Percentiles rank a stretch among this genome's conserved stretches.
phyloP scores from a whole-genome alignment of 176 grass and related monocot genomes.

The Ensete ventricosum region DNA sequence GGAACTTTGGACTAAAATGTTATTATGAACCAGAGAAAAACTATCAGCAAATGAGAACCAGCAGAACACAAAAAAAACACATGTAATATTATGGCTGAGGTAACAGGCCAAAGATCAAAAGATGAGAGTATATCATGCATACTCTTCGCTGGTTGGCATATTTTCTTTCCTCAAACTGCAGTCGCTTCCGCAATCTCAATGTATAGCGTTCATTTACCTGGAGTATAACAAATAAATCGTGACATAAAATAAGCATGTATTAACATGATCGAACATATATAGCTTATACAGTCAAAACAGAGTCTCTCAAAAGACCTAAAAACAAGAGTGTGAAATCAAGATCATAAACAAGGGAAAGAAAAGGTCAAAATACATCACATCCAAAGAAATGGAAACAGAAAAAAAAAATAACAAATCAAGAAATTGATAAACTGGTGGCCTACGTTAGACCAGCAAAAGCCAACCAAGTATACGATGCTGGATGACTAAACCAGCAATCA shows the following conservation, averaged over 20 bases:
- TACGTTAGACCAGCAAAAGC: no score
- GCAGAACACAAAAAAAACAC: no score
- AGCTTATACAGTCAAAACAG: background rate
- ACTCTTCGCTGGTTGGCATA: conserved; percentile 69
- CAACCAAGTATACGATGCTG: no score
- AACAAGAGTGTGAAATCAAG: background rate
- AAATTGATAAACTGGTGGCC: no score
- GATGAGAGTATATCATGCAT: conserved; percentile 3
- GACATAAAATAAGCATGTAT: background rate
- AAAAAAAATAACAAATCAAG: no score
- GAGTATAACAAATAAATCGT: conserved; percentile 1
- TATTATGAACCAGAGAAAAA: background rate
- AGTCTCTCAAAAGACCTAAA: background rate
- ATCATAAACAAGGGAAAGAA: no score
- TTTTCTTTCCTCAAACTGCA: conserved; percentile 75
- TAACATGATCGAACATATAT: background rate
- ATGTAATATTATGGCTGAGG: no score
- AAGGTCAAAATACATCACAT: no score
- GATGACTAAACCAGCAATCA: no score
- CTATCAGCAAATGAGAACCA: conserved; percentile 4
- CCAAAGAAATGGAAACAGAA: no score
- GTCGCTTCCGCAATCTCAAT: conserved; percentile 51
- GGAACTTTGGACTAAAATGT: no score
- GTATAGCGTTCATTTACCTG: conserved; percentile 65
- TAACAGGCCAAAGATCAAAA: no score